Evolutionary conservation across 768 basidiomycete genomes (phyloP), one percentile per base, ranked within the genome.

Genomic region (Butyriboletus loyo): DNA sequence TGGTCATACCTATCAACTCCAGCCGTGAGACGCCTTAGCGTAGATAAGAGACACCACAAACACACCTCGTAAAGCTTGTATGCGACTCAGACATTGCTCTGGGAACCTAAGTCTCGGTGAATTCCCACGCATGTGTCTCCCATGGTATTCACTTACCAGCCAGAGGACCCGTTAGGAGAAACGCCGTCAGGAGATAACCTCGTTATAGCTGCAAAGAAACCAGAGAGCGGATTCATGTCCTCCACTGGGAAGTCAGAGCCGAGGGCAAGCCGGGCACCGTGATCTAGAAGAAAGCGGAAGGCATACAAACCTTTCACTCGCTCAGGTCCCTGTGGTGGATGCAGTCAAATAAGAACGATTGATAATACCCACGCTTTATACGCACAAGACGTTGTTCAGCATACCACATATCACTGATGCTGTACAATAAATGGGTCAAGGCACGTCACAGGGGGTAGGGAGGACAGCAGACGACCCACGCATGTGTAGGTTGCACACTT

Each of bases 191-290:
- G 74, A 25, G 85, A 83, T 42, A 89, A 70, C 34, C 94, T 80
- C 3, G 90, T 84, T 24, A 93, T 77, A 1, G 92, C 92, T n/a
- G 94, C 90, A 66, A 91, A 90, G 67, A 96, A 93, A 3, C 87
- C 86, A 50, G 80, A 73, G 35, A 97, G 75, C 13, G 94, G 94
- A 63, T 93, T 90, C 69, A 92, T 77, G 34, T 80, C 77, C 63
- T 95, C 95, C 30, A 98, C 91, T 1, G 94, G 94, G 57, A 89
- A 90, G 71, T 96, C 93, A 4, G 90, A 91, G 14, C 95, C 93
- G 22, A 96, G 70, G 3, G 88, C 82, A 49, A 94, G 83, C 51
- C 80, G 72, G 49, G 83, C 83, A 43, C 84, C 83, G 50, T 77
- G 78, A 60, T 85, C 77, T 31, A 87, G 63, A 27, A 89, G 74